Base-by-base conservation (phyloP, 495 filamentous ascomycete genomes). In the Podospora tetraspora region DNA sequence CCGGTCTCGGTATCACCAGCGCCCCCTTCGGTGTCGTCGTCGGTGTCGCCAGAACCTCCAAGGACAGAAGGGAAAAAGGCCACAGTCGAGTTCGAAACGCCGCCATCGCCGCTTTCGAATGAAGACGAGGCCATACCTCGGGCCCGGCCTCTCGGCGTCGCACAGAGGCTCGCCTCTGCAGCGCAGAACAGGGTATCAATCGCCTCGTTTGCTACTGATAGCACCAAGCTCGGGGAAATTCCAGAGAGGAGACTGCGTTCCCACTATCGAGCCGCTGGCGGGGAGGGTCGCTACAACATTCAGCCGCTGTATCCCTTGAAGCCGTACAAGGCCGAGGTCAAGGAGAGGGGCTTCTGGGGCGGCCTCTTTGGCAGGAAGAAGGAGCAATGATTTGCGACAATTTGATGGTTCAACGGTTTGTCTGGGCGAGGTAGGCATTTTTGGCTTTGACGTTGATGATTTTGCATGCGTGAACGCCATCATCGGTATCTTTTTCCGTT, bases 221-320 rank as follows among this genome's bases (percentile, higher is more conserved):
- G 77, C 71, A 80, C 78, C 22, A 77, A 75, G 63, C 74, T 80
- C 10, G 78, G 78, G 2, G 78, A 80, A 56, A 76, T 80, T 2
- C 73, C 77, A 0, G 70, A 76, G 24, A 68, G 72, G 22, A 77
- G 70, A 61, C 72, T 71, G 72, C 67, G 68, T 10, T 66, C 72
- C 7, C 65, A 71, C 23, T 63, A 68, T 19, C 56, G 57, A 3
- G 61, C 66, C 9, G 61, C 27, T 2, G 71, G 72, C 16, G 58
- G 64, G 0, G 67, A 68, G 6, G 75, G 72, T 25, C 74, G 74
- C 57, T 77, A 78, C 57, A 74, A 77, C 58, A 70, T 78, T 25
- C 57, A 60, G 3, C 73, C 75, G 1, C 19, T 71, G 58, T 79
- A 77, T 25, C 77, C 77, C 0, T 24, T 78, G 67, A 73, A 67